These are phyloP conservation scores for Metahyphopichia silvanorum DNA, from an alignment of 805 yeast genomes.

Conservation along the genomic window DNA sequence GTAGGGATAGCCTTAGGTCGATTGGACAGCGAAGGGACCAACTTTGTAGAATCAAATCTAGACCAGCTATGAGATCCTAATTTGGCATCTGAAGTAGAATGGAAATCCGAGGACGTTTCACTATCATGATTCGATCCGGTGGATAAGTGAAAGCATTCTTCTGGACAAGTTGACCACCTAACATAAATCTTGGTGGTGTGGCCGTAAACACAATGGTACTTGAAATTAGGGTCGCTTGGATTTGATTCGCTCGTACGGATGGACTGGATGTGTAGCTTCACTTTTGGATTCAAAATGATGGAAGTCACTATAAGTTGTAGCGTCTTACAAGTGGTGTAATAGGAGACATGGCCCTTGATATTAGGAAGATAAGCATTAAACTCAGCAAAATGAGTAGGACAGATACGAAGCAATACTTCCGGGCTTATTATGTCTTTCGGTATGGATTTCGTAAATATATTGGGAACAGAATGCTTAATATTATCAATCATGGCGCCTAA, in stretches of 20 bases:
- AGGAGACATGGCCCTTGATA: constrained; percentile 53
- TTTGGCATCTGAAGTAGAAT: constrained; percentile 36
- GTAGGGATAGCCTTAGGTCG: constrained; percentile 11
- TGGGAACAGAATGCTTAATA: constrained; percentile 48
- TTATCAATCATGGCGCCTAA: constrained; percentile 52
- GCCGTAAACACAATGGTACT: constrained; percentile 28
- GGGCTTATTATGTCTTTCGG: constrained; percentile 43
- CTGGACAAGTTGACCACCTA: constrained; percentile 57
- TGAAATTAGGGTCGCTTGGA: neutral
- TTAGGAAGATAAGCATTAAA: constrained; percentile 50
- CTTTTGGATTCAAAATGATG: constrained; percentile 51
- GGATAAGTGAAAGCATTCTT: constrained; percentile 47
- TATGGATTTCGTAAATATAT: constrained; percentile 43
- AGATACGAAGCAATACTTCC: constrained; percentile 49
- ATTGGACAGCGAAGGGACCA: constrained; percentile 1
- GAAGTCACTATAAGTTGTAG: constrained; percentile 52
- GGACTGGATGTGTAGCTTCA: constrained; percentile 51
- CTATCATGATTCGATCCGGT: constrained; percentile 3
- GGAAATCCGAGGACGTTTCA: constrained; percentile 7
- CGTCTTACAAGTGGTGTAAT: constrained; percentile 55
- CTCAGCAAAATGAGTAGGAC: constrained; percentile 49
- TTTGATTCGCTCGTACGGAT: constrained; percentile 18
- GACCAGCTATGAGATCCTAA: constrained; percentile 43
- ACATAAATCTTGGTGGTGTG: constrained; percentile 49
- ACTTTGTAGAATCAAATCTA: constrained; percentile 23